Percentiles rank a stretch among this genome's conserved stretches.
phyloP scores from a whole-genome alignment of 163 green algal genomes.

The Scenedesmus sp. region DNA sequence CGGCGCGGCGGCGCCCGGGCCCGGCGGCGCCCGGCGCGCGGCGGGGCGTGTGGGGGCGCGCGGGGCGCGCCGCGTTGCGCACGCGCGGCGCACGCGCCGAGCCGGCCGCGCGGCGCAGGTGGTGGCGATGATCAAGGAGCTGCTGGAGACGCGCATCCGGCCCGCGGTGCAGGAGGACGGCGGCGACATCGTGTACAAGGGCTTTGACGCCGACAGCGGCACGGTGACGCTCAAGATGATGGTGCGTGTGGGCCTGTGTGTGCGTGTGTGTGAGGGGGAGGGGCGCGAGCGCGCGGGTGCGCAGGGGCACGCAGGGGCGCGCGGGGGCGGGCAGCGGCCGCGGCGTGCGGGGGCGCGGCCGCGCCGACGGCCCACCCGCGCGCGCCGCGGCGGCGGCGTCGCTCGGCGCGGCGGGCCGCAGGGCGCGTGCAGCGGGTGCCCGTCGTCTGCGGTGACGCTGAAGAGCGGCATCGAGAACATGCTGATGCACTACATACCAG shows the following conservation, averaged over 20 bases:
- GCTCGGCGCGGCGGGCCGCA: conserved; percentile 34
- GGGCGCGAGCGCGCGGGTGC: too few relatives aligned
- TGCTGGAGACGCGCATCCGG: conserved; percentile 98
- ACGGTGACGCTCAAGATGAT: conserved; percentile 92
- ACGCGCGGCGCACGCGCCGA: too few relatives aligned
- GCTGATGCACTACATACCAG: conserved; percentile 98
- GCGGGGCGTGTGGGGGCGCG: too few relatives aligned
- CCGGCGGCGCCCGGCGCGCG: too few relatives aligned
- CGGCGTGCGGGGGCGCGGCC: too few relatives aligned
- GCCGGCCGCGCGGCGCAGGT: conserved; percentile 59
- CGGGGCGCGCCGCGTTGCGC: too few relatives aligned
- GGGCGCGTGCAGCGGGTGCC: conserved; percentile 93
- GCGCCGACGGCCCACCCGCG: not conserved
- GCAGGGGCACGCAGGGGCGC: not conserved
- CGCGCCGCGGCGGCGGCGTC: too few relatives aligned
- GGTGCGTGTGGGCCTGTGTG: conserved; percentile 25
- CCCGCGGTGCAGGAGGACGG: conserved; percentile 97
- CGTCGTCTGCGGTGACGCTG: conserved; percentile 92
- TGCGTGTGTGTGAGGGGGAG: too few relatives aligned
- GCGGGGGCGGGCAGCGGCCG: too few relatives aligned
- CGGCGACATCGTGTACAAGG: conserved; percentile 94
- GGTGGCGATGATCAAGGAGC: conserved; percentile 99
- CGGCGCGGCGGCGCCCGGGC: too few relatives aligned
- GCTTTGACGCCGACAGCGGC: conserved; percentile 87
- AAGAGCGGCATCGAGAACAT: conserved; percentile 99